Base-by-base conservation (phyloP, 345 rosid genomes). In the Populus euphratica region DNA sequence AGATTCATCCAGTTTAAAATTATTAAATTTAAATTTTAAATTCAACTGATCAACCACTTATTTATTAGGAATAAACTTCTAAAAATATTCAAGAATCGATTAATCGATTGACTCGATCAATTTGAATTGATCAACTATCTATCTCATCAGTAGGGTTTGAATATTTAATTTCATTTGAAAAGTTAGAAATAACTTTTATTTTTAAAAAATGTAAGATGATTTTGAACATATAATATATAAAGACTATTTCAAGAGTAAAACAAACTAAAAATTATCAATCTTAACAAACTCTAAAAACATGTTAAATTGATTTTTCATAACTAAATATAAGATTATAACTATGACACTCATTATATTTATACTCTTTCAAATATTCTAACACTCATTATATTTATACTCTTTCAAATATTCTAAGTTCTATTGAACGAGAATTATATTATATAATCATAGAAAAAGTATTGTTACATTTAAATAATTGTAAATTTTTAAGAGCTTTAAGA, bases 101-200 rank as follows among this genome's bases (percentile, higher is more conserved):
- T 0, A 0, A 16, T 1, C 3, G 12, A 49, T 49, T 49, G 18
- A 0, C 52, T 49, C 3, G 18, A 4, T 3, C 2, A 49, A 49
- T 16, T 0, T 16, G 6, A 49, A 49, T 0, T 0, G 0, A 1
- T 0, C 0, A 17, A 47, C 6, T 17, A 0, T 54, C 0, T 21
- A 0, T 7, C 3, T 9, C 1, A 1, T 2, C 0, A 20, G 0
- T 52, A 2, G 23, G 1, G 1, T 54, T 6, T 0, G 0, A 20
- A 54, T 0, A 17, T 20, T 4, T 21, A 54, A n/a, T 20, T 54
- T 54, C 1, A 20, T 21, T 20, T 54, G 0, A 0, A 54, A 54
- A 21, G 1, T 54, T 54, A 20, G 7, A 20, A 54, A 54, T 21
- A 54, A 0, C 10, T 20, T 2, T 54, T 1, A 21, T 54, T 54